These are phyloP conservation scores for Coniochaeta hoffmannii DNA, from an alignment of 2,329 filamentous ascomycete genomes.

Conservation along the genomic window DNA sequence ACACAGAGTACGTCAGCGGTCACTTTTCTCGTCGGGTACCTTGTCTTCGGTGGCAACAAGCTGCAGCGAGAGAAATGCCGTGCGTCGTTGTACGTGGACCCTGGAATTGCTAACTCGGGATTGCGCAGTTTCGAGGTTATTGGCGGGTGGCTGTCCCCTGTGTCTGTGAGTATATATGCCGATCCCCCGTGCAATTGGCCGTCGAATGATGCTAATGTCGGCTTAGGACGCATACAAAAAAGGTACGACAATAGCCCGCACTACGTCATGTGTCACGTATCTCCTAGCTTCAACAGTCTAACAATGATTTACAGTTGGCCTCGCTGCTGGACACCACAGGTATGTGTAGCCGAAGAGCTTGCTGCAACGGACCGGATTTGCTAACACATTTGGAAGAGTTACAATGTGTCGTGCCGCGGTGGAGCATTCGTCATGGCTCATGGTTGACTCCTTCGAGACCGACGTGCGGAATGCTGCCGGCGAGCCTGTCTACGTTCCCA, in stretches of 20 bases:
- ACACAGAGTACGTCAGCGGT: conserved; percentile 16
- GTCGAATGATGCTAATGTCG: background rate
- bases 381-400: conserved; percentile 33
- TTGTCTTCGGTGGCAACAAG: background rate
- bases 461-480: conserved; percentile 43
- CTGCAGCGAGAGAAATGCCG: background rate
- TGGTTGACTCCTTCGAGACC: conserved; percentile 79
- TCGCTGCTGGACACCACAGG: conserved; percentile 63
- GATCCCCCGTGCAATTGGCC: background rate
- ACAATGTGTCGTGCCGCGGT: conserved; percentile 84
- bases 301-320: conserved; percentile 38
- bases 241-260: background rate
- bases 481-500: conserved; percentile 75
- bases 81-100: background rate
- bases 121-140: conserved; percentile 62
- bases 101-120: background rate
- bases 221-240: background rate
- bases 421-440: conserved; percentile 69
- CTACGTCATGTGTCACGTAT: too few species aligned
- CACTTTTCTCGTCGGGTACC: background rate
- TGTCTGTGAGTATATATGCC: conserved; percentile 6
- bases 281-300: conserved; percentile 1
- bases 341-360: background rate
- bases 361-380: background rate
- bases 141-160: conserved; percentile 78